These are phyloP conservation scores for Diplocarpon rosae DNA, from an alignment of 2,329 filamentous ascomycete genomes.

Conservation along the genomic window DNA sequence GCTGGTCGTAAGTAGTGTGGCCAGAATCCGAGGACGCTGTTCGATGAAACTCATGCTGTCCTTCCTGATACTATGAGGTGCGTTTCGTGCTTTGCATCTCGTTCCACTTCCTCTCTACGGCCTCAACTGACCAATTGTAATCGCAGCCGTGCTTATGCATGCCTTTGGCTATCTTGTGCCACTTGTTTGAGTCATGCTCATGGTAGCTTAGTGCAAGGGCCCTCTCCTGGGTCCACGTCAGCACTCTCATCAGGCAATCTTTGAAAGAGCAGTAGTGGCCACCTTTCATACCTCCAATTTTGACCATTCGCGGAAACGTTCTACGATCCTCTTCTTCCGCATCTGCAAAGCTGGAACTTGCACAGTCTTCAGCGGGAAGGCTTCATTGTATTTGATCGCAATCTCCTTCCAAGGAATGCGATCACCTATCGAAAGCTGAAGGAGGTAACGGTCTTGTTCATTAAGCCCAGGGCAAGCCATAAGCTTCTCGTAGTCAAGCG, in stretches of 20 bases:
- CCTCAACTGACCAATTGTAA: conserved; percentile 27
- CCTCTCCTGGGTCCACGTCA: conserved; percentile 19
- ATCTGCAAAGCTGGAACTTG: conserved; percentile 29
- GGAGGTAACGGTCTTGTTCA: conserved; percentile 26
- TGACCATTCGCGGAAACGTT: conserved; percentile 18
- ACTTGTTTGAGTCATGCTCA: conserved; percentile 25
- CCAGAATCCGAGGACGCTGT: conserved; percentile 1
- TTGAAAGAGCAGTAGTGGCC: conserved; percentile 2
- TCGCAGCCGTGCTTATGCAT: conserved; percentile 27
- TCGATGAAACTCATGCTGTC: conserved; percentile 2
- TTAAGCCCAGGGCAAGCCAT: conserved; percentile 15
- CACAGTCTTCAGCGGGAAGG: conserved; percentile 21
- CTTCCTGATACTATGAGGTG: not conserved
- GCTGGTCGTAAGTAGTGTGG: not conserved
- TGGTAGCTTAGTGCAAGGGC: conserved; percentile 26
- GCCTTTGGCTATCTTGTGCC: conserved; percentile 25
- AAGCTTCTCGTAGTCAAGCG: conserved; percentile 8
- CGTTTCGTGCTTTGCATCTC: conserved; percentile 18
- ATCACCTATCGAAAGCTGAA: conserved; percentile 27
- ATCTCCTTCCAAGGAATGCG: conserved; percentile 28
- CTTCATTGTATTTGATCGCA: conserved; percentile 23
- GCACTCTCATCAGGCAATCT: not conserved
- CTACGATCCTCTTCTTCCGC: conserved; percentile 28
- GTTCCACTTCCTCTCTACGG: conserved; percentile 27
- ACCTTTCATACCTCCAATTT: conserved; percentile 3